Conservation (phyloP, 257 asterid genomes). For the Solanum etuberosum region DNA sequence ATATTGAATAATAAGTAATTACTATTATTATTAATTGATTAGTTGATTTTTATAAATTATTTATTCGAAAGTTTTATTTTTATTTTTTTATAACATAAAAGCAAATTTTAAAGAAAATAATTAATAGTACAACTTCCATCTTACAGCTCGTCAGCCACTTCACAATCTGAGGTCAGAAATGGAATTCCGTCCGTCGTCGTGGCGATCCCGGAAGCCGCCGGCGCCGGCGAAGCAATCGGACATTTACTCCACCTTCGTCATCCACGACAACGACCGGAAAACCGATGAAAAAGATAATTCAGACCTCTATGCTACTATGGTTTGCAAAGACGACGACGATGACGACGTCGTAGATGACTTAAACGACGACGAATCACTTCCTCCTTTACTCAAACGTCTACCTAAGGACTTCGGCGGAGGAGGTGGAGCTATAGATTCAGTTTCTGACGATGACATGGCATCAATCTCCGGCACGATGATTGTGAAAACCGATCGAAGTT, state of each 20-base stretch:
- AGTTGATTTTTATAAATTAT: background rate
- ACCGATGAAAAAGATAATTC: conserved; percentile 11
- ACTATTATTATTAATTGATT: no score
- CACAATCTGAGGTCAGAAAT: conserved; percentile 11
- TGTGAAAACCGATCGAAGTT: conserved; percentile 44
- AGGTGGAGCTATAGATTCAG: conserved; percentile 20
- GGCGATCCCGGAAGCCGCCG: conserved; percentile 54
- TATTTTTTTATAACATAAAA: no score
- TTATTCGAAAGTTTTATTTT: no score
- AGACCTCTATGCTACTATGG: conserved; percentile 51
- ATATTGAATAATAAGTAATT: no score
- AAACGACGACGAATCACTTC: conserved; percentile 71
- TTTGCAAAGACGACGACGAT: conserved; percentile 40
- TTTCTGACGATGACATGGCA: conserved; percentile 33
- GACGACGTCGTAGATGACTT: conserved; percentile 8
- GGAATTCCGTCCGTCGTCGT: conserved; percentile 53
- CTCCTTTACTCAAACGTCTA: conserved; percentile 72
- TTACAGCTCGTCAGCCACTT: background rate
- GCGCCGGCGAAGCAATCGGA: conserved; percentile 44
- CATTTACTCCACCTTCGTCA: conserved; percentile 48
- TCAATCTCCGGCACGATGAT: conserved; percentile 80
- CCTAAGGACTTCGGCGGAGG: conserved; percentile 90
- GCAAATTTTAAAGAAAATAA: background rate
- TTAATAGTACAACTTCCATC: background rate
- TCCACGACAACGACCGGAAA: conserved; percentile 25